phyloP scores from a whole-genome alignment of 2,329 filamentous ascomycete genomes.

The Mycogone perniciosa region DNA sequence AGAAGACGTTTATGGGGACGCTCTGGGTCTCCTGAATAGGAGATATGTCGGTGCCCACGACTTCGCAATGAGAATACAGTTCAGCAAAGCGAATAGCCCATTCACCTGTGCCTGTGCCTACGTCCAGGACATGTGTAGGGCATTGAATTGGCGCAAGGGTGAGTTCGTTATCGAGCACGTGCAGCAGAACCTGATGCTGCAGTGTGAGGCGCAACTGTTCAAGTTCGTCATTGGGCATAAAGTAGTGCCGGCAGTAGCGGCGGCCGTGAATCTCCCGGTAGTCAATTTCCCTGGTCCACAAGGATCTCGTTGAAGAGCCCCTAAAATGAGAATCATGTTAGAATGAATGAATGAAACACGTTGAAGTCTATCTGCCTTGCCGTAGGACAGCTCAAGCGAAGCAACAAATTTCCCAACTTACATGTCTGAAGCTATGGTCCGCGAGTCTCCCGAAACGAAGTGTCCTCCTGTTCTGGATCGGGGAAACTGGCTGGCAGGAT shows the following conservation, averaged over 20 bases:
- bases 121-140: constrained; percentile 43
- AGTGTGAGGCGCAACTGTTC: constrained; percentile 59
- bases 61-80: constrained; percentile 46
- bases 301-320: constrained; percentile 41
- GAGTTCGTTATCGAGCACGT: constrained; percentile 39
- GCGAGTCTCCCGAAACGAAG: constrained; percentile 24
- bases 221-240: constrained; percentile 59
- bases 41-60: constrained; percentile 53
- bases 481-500: constrained; percentile 36
- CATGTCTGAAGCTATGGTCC: constrained; percentile 26
- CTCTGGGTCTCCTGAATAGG: constrained; percentile 50
- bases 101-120: constrained; percentile 53
- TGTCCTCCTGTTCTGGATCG: constrained; percentile 32
- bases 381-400: not conserved
- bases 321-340: constrained; percentile 17
- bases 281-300: constrained; percentile 46
- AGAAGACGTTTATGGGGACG: constrained; percentile 53
- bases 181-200: constrained; percentile 56
- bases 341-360: no score
- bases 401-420: constrained; percentile 26
- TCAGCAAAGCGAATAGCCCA: constrained; percentile 49
- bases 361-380: no score
- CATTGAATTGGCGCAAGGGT: constrained; percentile 37
- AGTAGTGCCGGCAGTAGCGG: constrained; percentile 56
- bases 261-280: constrained; percentile 55